Conservation (phyloP, 768 basidiomycete species). For the Heimioporus sp. region DNA sequence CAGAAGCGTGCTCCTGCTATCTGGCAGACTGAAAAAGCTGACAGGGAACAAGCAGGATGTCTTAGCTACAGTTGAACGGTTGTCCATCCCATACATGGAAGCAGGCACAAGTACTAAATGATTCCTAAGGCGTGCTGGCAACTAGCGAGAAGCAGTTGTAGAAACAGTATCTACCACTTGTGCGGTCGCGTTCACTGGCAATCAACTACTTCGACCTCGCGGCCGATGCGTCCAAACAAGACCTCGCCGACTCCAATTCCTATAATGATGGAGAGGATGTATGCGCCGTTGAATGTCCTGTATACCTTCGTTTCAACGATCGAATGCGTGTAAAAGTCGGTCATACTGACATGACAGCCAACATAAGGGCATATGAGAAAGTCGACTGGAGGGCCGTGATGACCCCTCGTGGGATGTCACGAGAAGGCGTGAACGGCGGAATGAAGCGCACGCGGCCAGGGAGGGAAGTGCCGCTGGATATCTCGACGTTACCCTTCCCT, state of each 20-base stretch:
- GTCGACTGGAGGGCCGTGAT: slow-evolving; percentile 63
- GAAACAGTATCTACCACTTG: no score
- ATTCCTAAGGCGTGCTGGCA: no score
- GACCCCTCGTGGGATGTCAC: slow-evolving; percentile 71
- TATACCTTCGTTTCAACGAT: slow-evolving; percentile 8
- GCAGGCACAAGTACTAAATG: no score
- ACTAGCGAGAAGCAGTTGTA: no score
- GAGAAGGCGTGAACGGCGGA: slow-evolving; percentile 63
- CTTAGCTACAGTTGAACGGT: no score
- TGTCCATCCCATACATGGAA: no score
- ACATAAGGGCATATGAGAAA: slow-evolving; percentile 74
- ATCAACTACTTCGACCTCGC: not conserved
- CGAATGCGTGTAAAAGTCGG: not conserved
- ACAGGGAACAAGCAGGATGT: no score
- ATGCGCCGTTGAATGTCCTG: slow-evolving; percentile 85
- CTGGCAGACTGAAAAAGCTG: not conserved
- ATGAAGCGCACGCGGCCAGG: slow-evolving; percentile 27
- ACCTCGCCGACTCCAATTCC: slow-evolving; percentile 77
- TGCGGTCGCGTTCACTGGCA: no score
- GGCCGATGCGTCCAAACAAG: slow-evolving; percentile 60
- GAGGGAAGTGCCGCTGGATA: not conserved
- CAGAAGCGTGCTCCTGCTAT: no score
- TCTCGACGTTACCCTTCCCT: not conserved
- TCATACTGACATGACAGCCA: slow-evolving; percentile 68
- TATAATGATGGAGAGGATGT: slow-evolving; percentile 66